Conservation (phyloP, 2,329 filamentous ascomycete genomes). For the Aspergillus fischeri region DNA sequence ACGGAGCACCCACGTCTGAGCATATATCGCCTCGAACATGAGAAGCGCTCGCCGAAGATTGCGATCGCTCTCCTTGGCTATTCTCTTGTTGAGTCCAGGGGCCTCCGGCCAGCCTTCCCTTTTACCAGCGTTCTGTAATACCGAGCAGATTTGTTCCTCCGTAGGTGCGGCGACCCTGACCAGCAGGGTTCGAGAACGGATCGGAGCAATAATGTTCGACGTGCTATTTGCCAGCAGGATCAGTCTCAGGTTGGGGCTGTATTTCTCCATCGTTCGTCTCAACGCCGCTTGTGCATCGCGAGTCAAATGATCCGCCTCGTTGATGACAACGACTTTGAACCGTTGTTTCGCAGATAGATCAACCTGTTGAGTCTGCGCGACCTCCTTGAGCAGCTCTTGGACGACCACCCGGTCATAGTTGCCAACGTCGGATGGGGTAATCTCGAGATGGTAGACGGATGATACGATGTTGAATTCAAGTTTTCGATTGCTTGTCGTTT, state of each 20-base stretch:
- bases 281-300: conserved; percentile 93
- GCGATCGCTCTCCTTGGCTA: conserved; percentile 84
- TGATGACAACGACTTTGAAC: conserved; percentile 99
- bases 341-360: conserved; percentile 83
- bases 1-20: conserved; percentile 73
- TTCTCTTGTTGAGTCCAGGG: conserved; percentile 71
- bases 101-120: conserved; percentile 80
- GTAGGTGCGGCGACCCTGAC: conserved; percentile 88
- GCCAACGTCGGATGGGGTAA: conserved; percentile 93
- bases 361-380: conserved; percentile 98
- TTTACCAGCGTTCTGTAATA: conserved; percentile 65
- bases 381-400: conserved; percentile 93
- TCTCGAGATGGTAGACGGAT: conserved; percentile 96
- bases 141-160: conserved; percentile 76
- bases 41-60: conserved; percentile 86
- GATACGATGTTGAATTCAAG: conserved; percentile 99
- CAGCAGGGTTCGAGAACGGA: conserved; percentile 83
- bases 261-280: conserved; percentile 97
- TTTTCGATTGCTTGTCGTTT: conserved; percentile 92
- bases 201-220: conserved; percentile 98
- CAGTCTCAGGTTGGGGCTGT: conserved; percentile 87
- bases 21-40: conserved; percentile 97
- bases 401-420: conserved; percentile 95
- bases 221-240: conserved; percentile 95
- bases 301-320: conserved; percentile 92